Evolutionary conservation across 2,329 filamentous ascomycete genomes (phyloP).

Genomic region (Fusarium xylarioides): DNA sequence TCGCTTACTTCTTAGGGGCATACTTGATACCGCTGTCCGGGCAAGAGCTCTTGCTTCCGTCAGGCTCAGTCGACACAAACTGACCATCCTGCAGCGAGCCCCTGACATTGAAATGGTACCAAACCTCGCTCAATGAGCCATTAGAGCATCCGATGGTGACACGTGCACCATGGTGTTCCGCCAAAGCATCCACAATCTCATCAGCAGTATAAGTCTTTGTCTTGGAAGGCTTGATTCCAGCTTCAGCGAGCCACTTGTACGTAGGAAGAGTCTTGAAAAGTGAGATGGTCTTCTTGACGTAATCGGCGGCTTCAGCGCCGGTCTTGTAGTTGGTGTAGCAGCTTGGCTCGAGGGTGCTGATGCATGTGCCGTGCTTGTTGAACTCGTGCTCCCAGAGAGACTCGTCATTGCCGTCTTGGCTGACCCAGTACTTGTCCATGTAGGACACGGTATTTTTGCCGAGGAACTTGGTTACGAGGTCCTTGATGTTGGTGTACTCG

Average conservation of each 20-base stretch:
- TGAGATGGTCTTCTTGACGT: constrained; percentile 71
- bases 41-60: constrained; percentile 67
- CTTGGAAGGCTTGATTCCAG: constrained; percentile 65
- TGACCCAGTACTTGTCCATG: constrained; percentile 79
- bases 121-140: constrained; percentile 61
- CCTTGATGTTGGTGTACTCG: constrained; percentile 71
- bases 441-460: constrained; percentile 67
- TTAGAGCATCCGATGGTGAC: constrained; percentile 66
- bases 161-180: constrained; percentile 60
- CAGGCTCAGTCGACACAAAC: constrained; percentile 65
- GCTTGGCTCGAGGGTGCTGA: constrained; percentile 71
- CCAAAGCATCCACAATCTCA: constrained; percentile 68
- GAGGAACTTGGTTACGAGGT: constrained; percentile 65
- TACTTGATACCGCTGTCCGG: constrained; percentile 52
- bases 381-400: constrained; percentile 80
- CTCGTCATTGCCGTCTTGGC: constrained; percentile 70
- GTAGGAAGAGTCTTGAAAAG: constrained; percentile 74
- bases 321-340: constrained; percentile 72
- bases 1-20: constrained; percentile 36
- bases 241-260: constrained; percentile 68
- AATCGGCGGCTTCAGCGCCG: constrained; percentile 74
- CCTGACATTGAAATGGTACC: constrained; percentile 70
- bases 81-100: constrained; percentile 67
- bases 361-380: constrained; percentile 78
- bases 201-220: constrained; percentile 66